These are phyloP conservation scores for Grosmannia huntii DNA, from an alignment of 2,329 filamentous ascomycete genomes.

Conservation along the genomic window DNA sequence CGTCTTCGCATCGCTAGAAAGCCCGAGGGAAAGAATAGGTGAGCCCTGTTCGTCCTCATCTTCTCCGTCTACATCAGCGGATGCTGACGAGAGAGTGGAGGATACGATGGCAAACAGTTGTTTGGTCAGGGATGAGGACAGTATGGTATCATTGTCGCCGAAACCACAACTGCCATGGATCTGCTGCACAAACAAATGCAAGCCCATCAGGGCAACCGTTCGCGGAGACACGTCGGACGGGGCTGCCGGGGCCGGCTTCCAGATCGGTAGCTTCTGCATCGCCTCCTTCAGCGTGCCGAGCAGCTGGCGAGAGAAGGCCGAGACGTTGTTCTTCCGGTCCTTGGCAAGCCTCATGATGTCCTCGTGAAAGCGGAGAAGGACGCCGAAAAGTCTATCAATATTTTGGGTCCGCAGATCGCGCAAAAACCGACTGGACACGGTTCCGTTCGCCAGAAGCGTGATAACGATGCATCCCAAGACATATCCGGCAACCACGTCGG, in stretches of 20 bases:
- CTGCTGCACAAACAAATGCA: slow-evolving; percentile 44
- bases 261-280: slow-evolving; percentile 42
- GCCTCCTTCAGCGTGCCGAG: slow-evolving; percentile 40
- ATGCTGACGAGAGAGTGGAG: slow-evolving; percentile 16
- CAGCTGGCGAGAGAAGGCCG: slow-evolving; percentile 46
- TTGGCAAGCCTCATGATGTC: slow-evolving; percentile 50
- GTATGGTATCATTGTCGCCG: slow-evolving; percentile 25
- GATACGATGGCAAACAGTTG: slow-evolving; percentile 33
- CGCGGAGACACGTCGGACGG: slow-evolving; percentile 41
- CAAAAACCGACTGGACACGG: slow-evolving; percentile 44
- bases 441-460: slow-evolving; percentile 43
- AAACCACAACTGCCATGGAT: slow-evolving; percentile 12
- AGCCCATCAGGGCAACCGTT: slow-evolving; percentile 47
- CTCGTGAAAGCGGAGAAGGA: slow-evolving; percentile 36
- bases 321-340: slow-evolving; percentile 56
- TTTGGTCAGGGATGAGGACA: slow-evolving; percentile 35
- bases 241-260: slow-evolving; percentile 34
- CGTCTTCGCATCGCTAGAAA: slow-evolving; percentile 19
- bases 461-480: slow-evolving; percentile 50
- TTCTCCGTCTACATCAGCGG: slow-evolving; percentile 19
- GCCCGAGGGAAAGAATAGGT: slow-evolving; percentile 11
- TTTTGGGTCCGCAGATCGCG: slow-evolving; percentile 41
- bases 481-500: slow-evolving; percentile 50
- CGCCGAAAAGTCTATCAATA: slow-evolving; percentile 39
- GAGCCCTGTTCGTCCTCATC: slow-evolving; percentile 8